Percentiles rank a stretch among this genome's conserved stretches.
phyloP scores from a whole-genome alignment of 176 grass and related monocot genomes.

The Avena insularis region DNA sequence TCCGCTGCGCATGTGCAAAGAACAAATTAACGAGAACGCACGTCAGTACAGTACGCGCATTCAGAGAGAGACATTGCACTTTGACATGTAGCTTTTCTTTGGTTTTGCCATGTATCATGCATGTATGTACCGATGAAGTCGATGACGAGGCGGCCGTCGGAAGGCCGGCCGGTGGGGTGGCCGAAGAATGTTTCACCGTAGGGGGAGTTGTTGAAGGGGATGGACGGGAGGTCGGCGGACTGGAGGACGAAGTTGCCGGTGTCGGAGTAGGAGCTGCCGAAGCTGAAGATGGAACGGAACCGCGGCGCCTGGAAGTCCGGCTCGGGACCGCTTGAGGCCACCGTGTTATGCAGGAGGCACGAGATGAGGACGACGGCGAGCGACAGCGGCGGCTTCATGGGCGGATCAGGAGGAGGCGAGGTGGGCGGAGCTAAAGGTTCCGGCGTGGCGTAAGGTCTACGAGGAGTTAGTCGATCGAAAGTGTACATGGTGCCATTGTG shows the following conservation, averaged over 20 bases:
- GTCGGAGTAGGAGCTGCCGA: slow-evolving; percentile 73
- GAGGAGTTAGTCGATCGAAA: background rate
- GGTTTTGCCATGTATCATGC: background rate
- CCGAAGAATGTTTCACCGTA: slow-evolving; percentile 70
- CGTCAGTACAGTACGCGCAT: background rate
- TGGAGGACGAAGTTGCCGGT: slow-evolving; percentile 67
- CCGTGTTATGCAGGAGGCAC: background rate
- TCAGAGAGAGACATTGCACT: background rate
- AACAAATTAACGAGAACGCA: background rate
- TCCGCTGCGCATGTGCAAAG: slow-evolving; percentile 43
- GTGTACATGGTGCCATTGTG: background rate
- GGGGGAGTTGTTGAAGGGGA: slow-evolving; percentile 55
- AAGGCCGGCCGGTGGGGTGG: slow-evolving; percentile 61
- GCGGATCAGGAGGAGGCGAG: background rate
- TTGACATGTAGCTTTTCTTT: background rate
- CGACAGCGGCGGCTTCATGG: slow-evolving; percentile 21
- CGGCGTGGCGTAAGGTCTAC: background rate
- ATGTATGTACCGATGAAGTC: slow-evolving; percentile 65
- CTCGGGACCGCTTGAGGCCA: background rate
- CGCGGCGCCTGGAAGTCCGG: background rate
- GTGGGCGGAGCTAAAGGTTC: background rate
- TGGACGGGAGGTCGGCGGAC: slow-evolving; percentile 39
- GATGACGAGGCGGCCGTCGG: slow-evolving; percentile 72
- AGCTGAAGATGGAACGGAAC: slow-evolving; percentile 68
- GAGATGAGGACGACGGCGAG: slow-evolving; percentile 26